phyloP scores from a whole-genome alignment of 768 basidiomycete species.

The Heimioporus sp. region DNA sequence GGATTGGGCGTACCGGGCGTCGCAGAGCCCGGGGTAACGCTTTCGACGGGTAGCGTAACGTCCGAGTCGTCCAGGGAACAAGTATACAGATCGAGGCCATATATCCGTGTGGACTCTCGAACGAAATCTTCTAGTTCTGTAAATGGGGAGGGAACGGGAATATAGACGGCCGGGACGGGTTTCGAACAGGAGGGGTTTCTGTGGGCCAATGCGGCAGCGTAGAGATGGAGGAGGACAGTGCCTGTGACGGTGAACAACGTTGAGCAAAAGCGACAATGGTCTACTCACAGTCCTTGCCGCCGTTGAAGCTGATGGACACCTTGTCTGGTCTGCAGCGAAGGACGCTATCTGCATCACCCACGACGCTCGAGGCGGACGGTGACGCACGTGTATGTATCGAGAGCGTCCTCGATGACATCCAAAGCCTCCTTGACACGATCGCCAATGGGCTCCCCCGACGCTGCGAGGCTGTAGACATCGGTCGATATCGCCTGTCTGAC shows the following conservation, averaged over 20 bases:
- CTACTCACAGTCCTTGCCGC: constrained; percentile 92
- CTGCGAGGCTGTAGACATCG: constrained; percentile 62
- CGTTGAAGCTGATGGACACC: constrained; percentile 93
- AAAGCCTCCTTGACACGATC: constrained; percentile 74
- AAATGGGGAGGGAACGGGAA: constrained; percentile 89
- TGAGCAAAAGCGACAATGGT: not conserved
- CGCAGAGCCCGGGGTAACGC: constrained; percentile 37
- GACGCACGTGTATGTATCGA: constrained; percentile 81
- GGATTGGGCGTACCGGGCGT: constrained; percentile 16
- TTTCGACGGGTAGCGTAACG: constrained; percentile 47
- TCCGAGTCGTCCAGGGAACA: constrained; percentile 29
- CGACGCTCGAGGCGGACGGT: constrained; percentile 5
- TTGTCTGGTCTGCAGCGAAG: constrained; percentile 51
- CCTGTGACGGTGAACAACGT: constrained; percentile 45
- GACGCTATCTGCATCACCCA: constrained; percentile 7
- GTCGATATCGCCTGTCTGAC: constrained; percentile 51
- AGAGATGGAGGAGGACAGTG: constrained; percentile 92
- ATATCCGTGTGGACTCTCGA: constrained; percentile 51
- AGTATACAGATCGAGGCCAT: constrained; percentile 72
- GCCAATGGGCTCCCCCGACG: constrained; percentile 52
- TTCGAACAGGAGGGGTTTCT: constrained; percentile 34
- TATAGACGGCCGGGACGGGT: constrained; percentile 73
- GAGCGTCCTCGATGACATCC: constrained; percentile 71
- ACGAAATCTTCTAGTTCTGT: constrained; percentile 83
- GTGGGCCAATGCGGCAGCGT: constrained; percentile 67